Base-by-base conservation (phyloP, 169 alveolate species). In the Plasmodium malariae region DNA sequence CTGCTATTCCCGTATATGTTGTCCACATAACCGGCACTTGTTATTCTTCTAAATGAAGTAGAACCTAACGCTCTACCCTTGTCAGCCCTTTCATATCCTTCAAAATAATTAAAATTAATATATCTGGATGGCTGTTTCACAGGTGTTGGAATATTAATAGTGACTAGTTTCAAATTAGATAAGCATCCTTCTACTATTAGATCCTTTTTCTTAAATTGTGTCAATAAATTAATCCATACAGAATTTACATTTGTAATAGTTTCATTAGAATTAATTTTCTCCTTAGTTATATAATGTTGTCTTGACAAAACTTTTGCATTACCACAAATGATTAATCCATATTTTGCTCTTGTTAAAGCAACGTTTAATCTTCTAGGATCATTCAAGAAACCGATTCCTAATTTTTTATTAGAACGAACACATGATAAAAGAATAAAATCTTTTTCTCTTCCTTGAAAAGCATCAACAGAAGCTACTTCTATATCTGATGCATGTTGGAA, bases 301-400 rank as follows among this genome's bases (percentile, higher is more conserved):
- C 89, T 88, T 3, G 88, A 80, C 7, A 62, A 95, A 70, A 69
- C 91, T 34, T 83, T 83, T 28, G 91, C 91, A 95, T 88, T 95
- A 34, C 98, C 98, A 49, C 96, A 94, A 12, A 96, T 90, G 70
- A 91, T 95, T 68, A 96, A 76, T 0, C 99, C 99, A 74, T 94
- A 93, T 30, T 96, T 93, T 17, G 99, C 98, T 65, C 99, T 95
- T 45, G 98, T 94, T 89, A 97, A 94, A 12, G 99, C 98, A 48
- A 98, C 99, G 71, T 97, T 93, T 73, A 98, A 94, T 34, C 99
- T 95, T 63, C 98, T 93, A n/a, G 98, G 96, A 85, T 97, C 98
- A 11, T 98, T 97, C 32, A 98, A 91, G 68, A 94, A 96, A 3
- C 98, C 97, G 6, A 96, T 96, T 67, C 68, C 95, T 93, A 55